A percentile compares a stretch with the other conserved stretches of the same genome.
phyloP scores from a whole-genome alignment of 2,329 filamentous ascomycete species.

The Diaporthe ampelina region DNA sequence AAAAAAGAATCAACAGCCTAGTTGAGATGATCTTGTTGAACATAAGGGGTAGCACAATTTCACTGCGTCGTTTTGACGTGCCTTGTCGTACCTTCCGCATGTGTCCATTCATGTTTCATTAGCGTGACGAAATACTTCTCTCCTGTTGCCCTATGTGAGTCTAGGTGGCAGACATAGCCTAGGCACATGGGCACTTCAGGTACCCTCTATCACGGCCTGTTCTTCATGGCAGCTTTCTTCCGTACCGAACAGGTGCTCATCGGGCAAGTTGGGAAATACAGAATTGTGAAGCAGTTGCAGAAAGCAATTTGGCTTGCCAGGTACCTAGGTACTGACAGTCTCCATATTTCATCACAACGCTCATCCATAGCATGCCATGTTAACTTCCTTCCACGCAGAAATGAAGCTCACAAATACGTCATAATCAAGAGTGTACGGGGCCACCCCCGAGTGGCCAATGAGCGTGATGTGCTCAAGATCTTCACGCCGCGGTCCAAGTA shows the following conservation, averaged over 20 bases:
- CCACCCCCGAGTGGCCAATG: not conserved
- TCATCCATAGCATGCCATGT: not conserved
- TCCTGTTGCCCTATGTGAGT: too few relatives aligned
- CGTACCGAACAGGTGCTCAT: not conserved
- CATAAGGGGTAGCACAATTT: too few relatives aligned
- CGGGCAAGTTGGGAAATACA: not conserved
- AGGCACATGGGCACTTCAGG: too few relatives aligned
- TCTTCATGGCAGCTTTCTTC: not conserved
- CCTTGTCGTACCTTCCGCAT: too few relatives aligned
- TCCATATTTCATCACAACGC: not conserved
- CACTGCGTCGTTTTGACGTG: too few relatives aligned
- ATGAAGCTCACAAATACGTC: not conserved
- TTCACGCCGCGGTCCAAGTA: conserved; percentile 1
- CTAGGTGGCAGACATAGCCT: too few relatives aligned
- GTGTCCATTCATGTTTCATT: too few relatives aligned
- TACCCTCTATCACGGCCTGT: too few relatives aligned
- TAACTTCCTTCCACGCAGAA: not conserved
- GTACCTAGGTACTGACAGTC: not conserved
- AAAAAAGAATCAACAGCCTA: not conserved
- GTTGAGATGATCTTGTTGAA: not conserved
- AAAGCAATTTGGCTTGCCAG: not conserved
- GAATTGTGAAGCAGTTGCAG: not conserved
- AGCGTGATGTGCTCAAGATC: conserved; percentile 13
- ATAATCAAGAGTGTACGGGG: not conserved
- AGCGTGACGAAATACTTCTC: too few relatives aligned